These are phyloP conservation scores for Blastobotrys illinoisensis DNA, from an alignment of 1,139 yeast genomes.

Conservation along the genomic window DNA sequence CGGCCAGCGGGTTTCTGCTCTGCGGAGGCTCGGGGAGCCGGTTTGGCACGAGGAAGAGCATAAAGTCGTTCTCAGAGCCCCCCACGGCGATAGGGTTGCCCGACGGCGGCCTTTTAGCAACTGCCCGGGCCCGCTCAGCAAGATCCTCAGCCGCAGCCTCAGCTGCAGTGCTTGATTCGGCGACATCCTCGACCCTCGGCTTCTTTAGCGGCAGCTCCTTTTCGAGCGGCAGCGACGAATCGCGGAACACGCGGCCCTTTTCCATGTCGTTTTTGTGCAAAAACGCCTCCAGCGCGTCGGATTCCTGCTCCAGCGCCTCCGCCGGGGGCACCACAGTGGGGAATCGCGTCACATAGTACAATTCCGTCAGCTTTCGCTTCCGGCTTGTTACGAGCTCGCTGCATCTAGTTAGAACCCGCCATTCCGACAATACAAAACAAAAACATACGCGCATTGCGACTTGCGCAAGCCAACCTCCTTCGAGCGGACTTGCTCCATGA, in stretches of 20 bases:
- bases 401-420: neutral
- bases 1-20: conserved; percentile 57
- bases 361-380: conserved; percentile 49
- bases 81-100: conserved; percentile 15
- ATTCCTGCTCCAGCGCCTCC: conserved; percentile 34
- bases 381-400: conserved; percentile 39
- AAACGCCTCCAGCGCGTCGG: conserved; percentile 39
- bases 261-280: conserved; percentile 42
- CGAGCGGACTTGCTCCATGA: neutral
- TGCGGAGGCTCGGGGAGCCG: conserved; percentile 33
- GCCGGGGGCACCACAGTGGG: conserved; percentile 40
- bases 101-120: conserved; percentile 9
- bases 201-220: neutral
- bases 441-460: conserved; percentile 17
- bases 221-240: neutral
- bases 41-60: conserved; percentile 33
- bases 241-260: conserved; percentile 25
- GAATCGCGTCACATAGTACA: conserved; percentile 47
- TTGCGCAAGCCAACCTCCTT: neutral
- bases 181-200: neutral
- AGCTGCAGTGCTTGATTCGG: conserved; percentile 9
- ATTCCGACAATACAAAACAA: neutral
- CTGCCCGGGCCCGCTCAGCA: conserved; percentile 14
- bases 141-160: conserved; percentile 11
- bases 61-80: conserved; percentile 20